Base-by-base conservation (phyloP, 768 basidiomycete genomes). In the Trametes punicea region DNA sequence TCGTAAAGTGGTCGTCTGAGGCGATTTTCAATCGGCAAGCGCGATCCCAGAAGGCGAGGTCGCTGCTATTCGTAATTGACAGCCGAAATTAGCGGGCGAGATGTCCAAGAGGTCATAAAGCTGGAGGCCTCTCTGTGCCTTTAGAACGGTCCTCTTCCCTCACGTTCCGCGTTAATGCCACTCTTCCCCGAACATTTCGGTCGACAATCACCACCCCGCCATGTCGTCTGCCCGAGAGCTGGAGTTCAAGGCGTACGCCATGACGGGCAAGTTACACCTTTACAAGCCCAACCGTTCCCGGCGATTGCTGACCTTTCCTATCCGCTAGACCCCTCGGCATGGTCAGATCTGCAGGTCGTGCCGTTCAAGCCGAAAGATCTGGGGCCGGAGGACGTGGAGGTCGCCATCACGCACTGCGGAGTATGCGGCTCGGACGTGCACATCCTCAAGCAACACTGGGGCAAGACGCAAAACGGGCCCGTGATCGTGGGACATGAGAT, bases 341-440 rank as follows among this genome's bases (percentile, higher is more conserved):
- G 74, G 74, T 68, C 69, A 21, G 65, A 77, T 33, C 76, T 79
- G 51, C 57, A 77, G 46, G 62, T 80, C 34, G 74, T 74, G 34
- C 68, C 74, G 23, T 81, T 80, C 67, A 62, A 78, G 63, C 82
- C 83, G 13, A 85, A 85, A 69, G 66, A 66, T 10, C 73, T 74
- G 55, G 74, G 74, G 4, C 77, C 81, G 23, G 73, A 77, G 59
- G 84, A 87, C 62, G 72, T 85, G 49, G 82, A 85, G 53, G 74
- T 81, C 55, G 73, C 76, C 48, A 77, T 81, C 51, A 75, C 77
- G 25, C 78, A 73, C 62, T 81, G 70, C 59, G 69, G 70, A 29
- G 77, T 81, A 20, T 83, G 82, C 58, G 81, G 77, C 36, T 77
- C 78, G 9, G 82, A 83, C 66, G 75, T 76, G 1, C 76, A 78